A percentile compares a stretch with the other conserved stretches of the same genome.
These are phyloP conservation scores for Boletus rubescentipes DNA, from an alignment of 768 basidiomycete genomes.

Conservation along the genomic window DNA sequence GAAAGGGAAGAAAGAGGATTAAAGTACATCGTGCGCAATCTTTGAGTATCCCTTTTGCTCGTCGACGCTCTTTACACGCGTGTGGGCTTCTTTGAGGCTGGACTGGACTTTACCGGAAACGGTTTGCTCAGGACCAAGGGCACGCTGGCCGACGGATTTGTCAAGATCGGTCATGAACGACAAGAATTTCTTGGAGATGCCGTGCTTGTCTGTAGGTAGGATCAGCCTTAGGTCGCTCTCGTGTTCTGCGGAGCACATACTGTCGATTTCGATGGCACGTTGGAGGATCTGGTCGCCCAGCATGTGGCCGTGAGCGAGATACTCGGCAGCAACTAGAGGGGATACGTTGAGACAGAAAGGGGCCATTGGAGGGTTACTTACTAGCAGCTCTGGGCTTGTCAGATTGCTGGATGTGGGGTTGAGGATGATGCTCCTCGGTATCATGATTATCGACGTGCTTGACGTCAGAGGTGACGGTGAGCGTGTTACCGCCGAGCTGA, in stretches of 20 bases:
- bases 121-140: constrained; percentile 80
- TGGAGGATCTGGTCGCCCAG: constrained; percentile 78
- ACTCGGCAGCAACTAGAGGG: constrained; percentile 80
- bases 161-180: constrained; percentile 76
- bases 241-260: constrained; percentile 33
- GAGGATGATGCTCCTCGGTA: constrained; percentile 33
- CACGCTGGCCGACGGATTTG: constrained; percentile 60
- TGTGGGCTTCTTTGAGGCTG: constrained; percentile 59
- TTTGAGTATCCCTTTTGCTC: constrained; percentile 78
- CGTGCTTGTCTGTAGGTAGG: constrained; percentile 58
- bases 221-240: not conserved
- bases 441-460: constrained; percentile 57
- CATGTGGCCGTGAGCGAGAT: constrained; percentile 85
- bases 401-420: constrained; percentile 73
- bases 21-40: constrained; percentile 61
- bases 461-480: constrained; percentile 70
- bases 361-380: constrained; percentile 33
- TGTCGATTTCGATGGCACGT: constrained; percentile 78
- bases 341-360: not conserved
- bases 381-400: constrained; percentile 92
- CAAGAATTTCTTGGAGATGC: constrained; percentile 86
- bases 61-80: constrained; percentile 73
- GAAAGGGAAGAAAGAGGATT: not conserved
- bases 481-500: constrained; percentile 65
- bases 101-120: constrained; percentile 71